phyloP scores from a whole-genome alignment of 192 early-diverging fungal species.

The Rhizoclosmatium globosum region DNA sequence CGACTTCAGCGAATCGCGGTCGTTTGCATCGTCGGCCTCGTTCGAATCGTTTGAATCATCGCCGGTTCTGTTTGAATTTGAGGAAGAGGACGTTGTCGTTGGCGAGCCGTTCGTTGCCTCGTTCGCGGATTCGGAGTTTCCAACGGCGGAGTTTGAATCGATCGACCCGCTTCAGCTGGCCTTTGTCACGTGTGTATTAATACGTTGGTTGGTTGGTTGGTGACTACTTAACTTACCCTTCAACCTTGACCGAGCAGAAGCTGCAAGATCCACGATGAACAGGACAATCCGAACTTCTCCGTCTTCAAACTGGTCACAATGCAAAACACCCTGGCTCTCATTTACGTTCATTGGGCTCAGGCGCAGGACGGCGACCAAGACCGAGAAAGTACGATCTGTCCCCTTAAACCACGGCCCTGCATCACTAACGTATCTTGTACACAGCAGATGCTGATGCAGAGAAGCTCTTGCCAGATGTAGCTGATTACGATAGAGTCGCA shows the following conservation, averaged over 20 bases:
- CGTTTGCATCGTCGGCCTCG: not conserved
- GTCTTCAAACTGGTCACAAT: slow-evolving; percentile 18
- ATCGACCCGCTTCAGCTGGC: slow-evolving; percentile 27
- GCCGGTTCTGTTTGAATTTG: not conserved
- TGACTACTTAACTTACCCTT: not conserved
- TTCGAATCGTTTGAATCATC: not conserved
- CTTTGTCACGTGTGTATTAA: slow-evolving; percentile 18
- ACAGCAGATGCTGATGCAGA: too few species aligned
- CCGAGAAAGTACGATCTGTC: not conserved
- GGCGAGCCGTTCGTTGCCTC: slow-evolving; percentile 12
- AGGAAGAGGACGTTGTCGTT: slow-evolving; percentile 25
- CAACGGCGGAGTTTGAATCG: not conserved
- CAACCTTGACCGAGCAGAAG: not conserved
- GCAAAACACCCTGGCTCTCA: slow-evolving; percentile 29
- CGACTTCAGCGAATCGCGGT: not conserved
- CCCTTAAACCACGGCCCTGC: too few species aligned
- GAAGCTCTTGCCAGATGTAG: too few species aligned
- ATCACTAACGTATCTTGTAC: too few species aligned
- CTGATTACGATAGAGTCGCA: too few species aligned
- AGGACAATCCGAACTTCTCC: slow-evolving; percentile 26
- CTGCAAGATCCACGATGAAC: slow-evolving; percentile 26
- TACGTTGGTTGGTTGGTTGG: not conserved
- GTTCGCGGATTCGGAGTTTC: slow-evolving; percentile 10
- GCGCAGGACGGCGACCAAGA: not conserved
- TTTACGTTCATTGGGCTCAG: slow-evolving; percentile 14